Percentiles rank a stretch among this genome's conserved stretches.
These are phyloP conservation scores for Ceratonia siliqua DNA, from an alignment of 306 rosid species.

Conservation along the genomic window DNA sequence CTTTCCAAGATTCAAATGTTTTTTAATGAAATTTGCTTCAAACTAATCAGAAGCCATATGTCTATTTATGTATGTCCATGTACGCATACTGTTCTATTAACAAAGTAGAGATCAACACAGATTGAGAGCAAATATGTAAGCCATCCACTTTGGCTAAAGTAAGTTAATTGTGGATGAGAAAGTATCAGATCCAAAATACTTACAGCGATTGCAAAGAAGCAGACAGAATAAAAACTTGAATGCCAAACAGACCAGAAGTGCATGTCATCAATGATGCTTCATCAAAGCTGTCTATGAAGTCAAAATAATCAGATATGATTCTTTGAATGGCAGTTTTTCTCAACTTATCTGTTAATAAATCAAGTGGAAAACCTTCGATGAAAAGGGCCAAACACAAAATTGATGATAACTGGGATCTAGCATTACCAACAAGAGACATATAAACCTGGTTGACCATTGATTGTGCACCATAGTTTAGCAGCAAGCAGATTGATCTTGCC, in stretches of 20 bases:
- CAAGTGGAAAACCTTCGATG: conserved; percentile 78
- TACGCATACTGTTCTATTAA: conserved; percentile 21
- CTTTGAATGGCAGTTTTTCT: conserved; percentile 52
- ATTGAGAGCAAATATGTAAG: background rate
- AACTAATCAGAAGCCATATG: background rate
- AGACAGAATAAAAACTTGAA: conserved; percentile 73
- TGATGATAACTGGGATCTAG: conserved; percentile 49
- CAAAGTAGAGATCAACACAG: conserved; percentile 12
- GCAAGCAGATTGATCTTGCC: conserved; percentile 71
- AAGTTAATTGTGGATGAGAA: conserved; percentile 1
- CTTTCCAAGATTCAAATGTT: conserved; percentile 20
- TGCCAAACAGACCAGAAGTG: conserved; percentile 49
- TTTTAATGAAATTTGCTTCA: conserved; percentile 1
- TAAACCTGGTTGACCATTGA: conserved; percentile 60
- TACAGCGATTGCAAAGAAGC: conserved; percentile 75
- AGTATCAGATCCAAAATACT: conserved; percentile 37
- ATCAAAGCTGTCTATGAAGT: conserved; percentile 59
- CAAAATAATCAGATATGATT: conserved; percentile 57
- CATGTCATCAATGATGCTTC: conserved; percentile 47
- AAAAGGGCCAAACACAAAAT: conserved; percentile 60
- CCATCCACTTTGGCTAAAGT: background rate
- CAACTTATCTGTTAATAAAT: conserved; percentile 64
- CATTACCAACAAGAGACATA: conserved; percentile 55
- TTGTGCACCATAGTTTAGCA: conserved; percentile 60
- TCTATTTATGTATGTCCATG: background rate